Evolutionary conservation across 2,329 filamentous ascomycete species (phyloP).

Genomic region (Alternaria viburni): DNA sequence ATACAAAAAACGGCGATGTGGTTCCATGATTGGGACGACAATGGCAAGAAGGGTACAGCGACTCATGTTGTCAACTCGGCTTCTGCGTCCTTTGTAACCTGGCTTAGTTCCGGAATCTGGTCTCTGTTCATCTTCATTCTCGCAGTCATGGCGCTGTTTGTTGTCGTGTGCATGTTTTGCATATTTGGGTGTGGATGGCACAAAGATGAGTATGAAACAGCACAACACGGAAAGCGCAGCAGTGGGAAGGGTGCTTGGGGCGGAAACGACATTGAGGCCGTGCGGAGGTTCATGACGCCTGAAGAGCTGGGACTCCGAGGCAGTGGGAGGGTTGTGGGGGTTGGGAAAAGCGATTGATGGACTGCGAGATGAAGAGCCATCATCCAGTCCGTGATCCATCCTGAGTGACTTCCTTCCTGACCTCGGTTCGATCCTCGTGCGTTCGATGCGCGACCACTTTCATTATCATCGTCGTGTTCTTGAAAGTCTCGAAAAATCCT

Average conservation of each 20-base stretch:
- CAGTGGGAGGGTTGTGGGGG: slow-evolving; percentile 35
- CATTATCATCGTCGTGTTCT: not conserved
- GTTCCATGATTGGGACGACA: slow-evolving; percentile 39
- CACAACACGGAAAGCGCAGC: slow-evolving; percentile 32
- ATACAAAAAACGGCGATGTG: slow-evolving; percentile 23
- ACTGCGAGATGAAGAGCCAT: not conserved
- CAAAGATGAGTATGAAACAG: slow-evolving; percentile 36
- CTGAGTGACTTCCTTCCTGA: not conserved
- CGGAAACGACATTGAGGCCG: slow-evolving; percentile 29
- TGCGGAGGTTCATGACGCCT: slow-evolving; percentile 31
- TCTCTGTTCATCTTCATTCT: slow-evolving; percentile 31
- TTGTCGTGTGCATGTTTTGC: slow-evolving; percentile 33
- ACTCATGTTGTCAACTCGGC: slow-evolving; percentile 23
- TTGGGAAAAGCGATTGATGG: slow-evolving; percentile 43
- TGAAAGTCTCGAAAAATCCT: not conserved
- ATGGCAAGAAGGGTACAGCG: slow-evolving; percentile 37
- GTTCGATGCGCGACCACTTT: not conserved
- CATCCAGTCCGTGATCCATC: not conserved
- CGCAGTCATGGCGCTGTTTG: slow-evolving; percentile 30
- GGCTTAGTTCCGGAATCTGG: slow-evolving; percentile 33
- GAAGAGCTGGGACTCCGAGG: slow-evolving; percentile 36
- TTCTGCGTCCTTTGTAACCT: slow-evolving; percentile 18
- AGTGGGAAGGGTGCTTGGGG: slow-evolving; percentile 13
- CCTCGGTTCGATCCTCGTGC: not conserved
- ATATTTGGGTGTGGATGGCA: slow-evolving; percentile 35